Percentiles rank a stretch among this genome's conserved stretches.
Evolutionary conservation across 2,329 filamentous ascomycete genomes (phyloP).

Genomic region (Volutella citrinella): DNA sequence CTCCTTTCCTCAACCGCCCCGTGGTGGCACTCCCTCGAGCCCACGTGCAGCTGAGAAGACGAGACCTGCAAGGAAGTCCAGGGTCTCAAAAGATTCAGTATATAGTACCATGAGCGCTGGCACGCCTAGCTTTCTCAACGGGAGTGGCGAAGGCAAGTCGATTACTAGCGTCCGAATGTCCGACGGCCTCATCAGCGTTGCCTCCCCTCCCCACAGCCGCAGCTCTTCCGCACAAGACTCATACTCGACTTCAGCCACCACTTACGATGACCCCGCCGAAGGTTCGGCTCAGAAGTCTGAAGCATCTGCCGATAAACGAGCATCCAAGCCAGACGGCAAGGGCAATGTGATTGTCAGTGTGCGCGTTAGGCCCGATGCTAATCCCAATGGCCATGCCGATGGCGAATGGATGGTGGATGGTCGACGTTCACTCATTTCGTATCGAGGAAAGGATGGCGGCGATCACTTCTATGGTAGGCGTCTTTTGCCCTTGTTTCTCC

Average conservation of each 20-base stretch:
- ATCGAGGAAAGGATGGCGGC: slow-evolving; percentile 83
- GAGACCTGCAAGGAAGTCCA: slow-evolving; percentile 47
- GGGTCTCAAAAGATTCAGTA: slow-evolving; percentile 53
- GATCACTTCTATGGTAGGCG: slow-evolving; percentile 85
- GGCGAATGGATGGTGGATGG: slow-evolving; percentile 92
- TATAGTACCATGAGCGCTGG: slow-evolving; percentile 45
- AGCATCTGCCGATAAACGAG: slow-evolving; percentile 40
- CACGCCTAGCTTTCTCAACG: slow-evolving; percentile 75
- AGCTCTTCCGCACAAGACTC: slow-evolving; percentile 92
- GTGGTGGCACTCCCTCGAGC: slow-evolving; percentile 62
- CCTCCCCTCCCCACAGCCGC: slow-evolving; percentile 82
- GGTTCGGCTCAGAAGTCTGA: slow-evolving; percentile 34
- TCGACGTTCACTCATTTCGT: slow-evolving; percentile 76
- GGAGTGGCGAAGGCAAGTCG: slow-evolving; percentile 72
- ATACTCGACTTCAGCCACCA: slow-evolving; percentile 85
- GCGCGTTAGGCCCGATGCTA: slow-evolving; percentile 80
- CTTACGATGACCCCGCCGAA: slow-evolving; percentile 77
- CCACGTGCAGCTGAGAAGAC: slow-evolving; percentile 53
- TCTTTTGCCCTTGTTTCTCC: no score
- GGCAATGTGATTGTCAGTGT: slow-evolving; percentile 97
- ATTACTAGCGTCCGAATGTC: slow-evolving; percentile 66
- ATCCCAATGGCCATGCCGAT: slow-evolving; percentile 59
- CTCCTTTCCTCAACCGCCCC: slow-evolving; percentile 86
- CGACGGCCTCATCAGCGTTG: slow-evolving; percentile 71
- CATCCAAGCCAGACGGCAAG: slow-evolving; percentile 68